Percentiles rank a stretch among this genome's conserved stretches.
phyloP scores from a whole-genome alignment of 139 green algal species.

The Haematococcus lacustris region DNA sequence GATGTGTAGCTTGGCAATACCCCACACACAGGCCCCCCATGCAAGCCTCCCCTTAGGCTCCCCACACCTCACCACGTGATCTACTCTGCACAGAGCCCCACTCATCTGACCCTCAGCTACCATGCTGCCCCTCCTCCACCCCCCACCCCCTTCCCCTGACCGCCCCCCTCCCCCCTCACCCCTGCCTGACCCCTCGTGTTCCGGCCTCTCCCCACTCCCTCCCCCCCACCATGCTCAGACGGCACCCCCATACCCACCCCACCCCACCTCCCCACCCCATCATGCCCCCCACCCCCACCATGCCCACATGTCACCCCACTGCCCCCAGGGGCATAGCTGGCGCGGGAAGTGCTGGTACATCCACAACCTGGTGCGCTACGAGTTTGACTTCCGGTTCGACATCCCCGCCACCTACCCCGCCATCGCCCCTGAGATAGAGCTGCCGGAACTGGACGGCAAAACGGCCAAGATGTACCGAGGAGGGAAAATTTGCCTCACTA shows the following conservation, averaged over 20 bases:
- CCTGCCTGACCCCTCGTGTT: no score
- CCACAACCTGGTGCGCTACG: conserved; percentile 90
- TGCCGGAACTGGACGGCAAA: conserved; percentile 95
- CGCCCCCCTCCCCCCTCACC: no score
- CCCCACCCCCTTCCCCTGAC: no score
- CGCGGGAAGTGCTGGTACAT: conserved; percentile 79
- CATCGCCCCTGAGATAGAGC: conserved; percentile 85
- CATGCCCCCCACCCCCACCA: conserved; percentile 17
- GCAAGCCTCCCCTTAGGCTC: no score
- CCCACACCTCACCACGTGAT: no score
- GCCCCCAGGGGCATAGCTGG: conserved; percentile 89
- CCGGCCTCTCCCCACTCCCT: no score
- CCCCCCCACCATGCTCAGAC: no score
- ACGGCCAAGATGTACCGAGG: conserved; percentile 96
- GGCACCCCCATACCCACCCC: background rate
- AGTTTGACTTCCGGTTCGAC: conserved; percentile 96
- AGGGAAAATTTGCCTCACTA: conserved; percentile 93
- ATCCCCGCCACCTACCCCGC: conserved; percentile 88
- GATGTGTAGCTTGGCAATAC: no score
- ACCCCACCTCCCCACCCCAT: background rate
- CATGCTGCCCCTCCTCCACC: no score
- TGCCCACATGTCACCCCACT: conserved; percentile 33
- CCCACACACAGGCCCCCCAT: no score
- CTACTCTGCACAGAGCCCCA: no score
- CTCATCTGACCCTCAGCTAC: no score